phyloP scores from a whole-genome alignment of 371 early-diverging fungal species.

The Amoeboaphelidium protococcarum region DNA sequence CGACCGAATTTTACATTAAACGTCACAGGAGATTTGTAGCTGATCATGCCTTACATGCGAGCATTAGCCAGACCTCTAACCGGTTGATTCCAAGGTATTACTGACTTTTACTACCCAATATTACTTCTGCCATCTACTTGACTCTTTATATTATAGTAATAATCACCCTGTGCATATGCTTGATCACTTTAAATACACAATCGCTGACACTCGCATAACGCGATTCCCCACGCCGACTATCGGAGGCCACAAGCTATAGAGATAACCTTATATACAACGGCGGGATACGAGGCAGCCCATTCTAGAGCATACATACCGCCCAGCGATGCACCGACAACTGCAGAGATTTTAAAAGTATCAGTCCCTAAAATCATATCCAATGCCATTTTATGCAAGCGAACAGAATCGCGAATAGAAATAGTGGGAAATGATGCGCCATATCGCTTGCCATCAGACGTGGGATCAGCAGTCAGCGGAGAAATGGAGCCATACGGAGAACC shows the following conservation, averaged over 20 bases:
- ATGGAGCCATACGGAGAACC: constrained; percentile 88
- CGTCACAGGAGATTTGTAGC: constrained; percentile 75
- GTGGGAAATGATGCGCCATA: constrained; percentile 82
- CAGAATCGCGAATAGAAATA: constrained; percentile 64
- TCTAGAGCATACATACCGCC: constrained; percentile 91
- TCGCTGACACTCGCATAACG: constrained; percentile 92
- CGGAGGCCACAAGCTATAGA: constrained; percentile 78
- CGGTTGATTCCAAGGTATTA: constrained; percentile 24
- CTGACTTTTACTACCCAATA: constrained; percentile 10
- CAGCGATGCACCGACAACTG: constrained; percentile 81
- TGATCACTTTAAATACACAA: constrained; percentile 84
- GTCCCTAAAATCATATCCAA: constrained; percentile 60
- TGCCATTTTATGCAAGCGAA: constrained; percentile 44
- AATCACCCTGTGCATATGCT: constrained; percentile 23
- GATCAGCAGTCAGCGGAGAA: constrained; percentile 61
- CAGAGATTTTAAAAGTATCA: constrained; percentile 38
- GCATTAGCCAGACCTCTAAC: constrained; percentile 63
- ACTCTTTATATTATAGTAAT: constrained; percentile 25
- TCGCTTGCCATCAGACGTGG: constrained; percentile 32
- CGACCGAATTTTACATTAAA: constrained; percentile 85
- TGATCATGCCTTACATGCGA: constrained; percentile 79
- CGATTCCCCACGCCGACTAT: constrained; percentile 91
- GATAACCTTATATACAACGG: constrained; percentile 53
- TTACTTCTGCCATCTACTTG: constrained; percentile 9
- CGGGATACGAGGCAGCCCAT: constrained; percentile 56